Evolutionary conservation across 306 rosid species (phyloP), one percentile per base, ranked within the genome.

Genomic region (Inga oerstediana): DNA sequence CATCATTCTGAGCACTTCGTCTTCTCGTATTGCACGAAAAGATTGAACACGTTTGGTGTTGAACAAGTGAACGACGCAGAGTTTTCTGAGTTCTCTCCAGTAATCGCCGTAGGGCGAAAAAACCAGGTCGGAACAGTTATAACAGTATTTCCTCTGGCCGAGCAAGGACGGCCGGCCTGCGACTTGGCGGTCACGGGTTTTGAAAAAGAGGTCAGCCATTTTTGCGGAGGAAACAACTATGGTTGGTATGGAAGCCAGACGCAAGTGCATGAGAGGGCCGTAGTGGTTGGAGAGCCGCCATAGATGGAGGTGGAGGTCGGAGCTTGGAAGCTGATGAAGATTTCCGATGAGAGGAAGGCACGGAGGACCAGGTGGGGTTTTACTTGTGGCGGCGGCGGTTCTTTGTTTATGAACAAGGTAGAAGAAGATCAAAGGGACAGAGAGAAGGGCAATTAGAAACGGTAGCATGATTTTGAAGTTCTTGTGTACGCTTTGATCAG

Each of bases 271-370:
- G 71, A 92, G 69, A 10, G 94, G 88, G 8, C 93, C 93, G 27
- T 90, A 70, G 10, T 13, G 78, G 68, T 78, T 80, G 74, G 94
- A 79, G 34, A 80, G 97, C 24, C 71, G 17, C 30, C 80, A 72
- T 59, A 88, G 72, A 56, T 78, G 81, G n/a, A 44, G 68, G 69
- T 90, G 91, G 11, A 73, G 84, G n/a, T 65, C 58, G 37, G 80
- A 77, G 39, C 20, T 15, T 19, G 83, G 81, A 75, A 91, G 75
- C 2, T 77, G 93, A 84, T 88, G 94, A 0, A 92, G 70, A 72
- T 92, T 89, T 2, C 94, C 94, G 0, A 90, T 84, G 13, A 90
- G 22, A 10, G 97, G 97, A 78, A 92, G 91, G 8, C 73, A 69
- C n/a, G 59, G 80, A 66, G 97, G 97, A 41, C 89, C 82, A 0